Evolutionary conservation across 2,329 filamentous ascomycete genomes (phyloP).

Genomic region (Fusarium staphyleae): DNA sequence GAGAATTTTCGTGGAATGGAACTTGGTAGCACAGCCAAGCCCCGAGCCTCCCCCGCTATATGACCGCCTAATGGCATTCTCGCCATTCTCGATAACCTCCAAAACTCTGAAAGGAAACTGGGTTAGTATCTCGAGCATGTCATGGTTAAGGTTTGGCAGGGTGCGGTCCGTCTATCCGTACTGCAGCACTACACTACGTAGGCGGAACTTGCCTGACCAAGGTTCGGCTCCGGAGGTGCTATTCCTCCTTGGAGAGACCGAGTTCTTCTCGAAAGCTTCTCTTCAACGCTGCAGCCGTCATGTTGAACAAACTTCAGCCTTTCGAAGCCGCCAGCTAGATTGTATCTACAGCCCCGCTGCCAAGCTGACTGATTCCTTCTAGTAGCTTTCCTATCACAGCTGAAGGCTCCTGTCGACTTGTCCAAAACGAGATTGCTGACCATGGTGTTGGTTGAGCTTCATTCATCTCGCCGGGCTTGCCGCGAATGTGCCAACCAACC

Average conservation of each 20-base stretch:
- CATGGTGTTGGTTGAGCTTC: neutral
- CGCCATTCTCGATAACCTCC: neutral
- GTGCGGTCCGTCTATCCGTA: neutral
- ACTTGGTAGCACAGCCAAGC: neutral
- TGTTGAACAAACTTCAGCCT: neutral
- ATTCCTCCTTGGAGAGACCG: neutral
- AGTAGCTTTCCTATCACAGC: conserved; percentile 1
- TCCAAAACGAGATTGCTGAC: neutral
- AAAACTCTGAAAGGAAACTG: neutral
- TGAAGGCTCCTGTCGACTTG: neutral
- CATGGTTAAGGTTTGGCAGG: neutral
- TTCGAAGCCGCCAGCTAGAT: neutral
- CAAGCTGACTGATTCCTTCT: no score
- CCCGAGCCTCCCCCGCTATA: neutral
- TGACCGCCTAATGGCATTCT: neutral
- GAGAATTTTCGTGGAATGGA: conserved; percentile 24
- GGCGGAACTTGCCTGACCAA: neutral
- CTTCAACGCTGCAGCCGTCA: neutral
- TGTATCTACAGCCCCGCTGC: no score
- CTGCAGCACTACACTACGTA: no score
- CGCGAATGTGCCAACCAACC: conserved; percentile 6
- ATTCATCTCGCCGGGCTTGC: neutral
- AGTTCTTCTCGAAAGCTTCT: neutral
- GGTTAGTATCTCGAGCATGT: neutral
- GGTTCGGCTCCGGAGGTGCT: neutral